Evolutionary conservation across 1,284 basidiomycete species (phyloP).

Genomic region (Ustilago esculenta): DNA sequence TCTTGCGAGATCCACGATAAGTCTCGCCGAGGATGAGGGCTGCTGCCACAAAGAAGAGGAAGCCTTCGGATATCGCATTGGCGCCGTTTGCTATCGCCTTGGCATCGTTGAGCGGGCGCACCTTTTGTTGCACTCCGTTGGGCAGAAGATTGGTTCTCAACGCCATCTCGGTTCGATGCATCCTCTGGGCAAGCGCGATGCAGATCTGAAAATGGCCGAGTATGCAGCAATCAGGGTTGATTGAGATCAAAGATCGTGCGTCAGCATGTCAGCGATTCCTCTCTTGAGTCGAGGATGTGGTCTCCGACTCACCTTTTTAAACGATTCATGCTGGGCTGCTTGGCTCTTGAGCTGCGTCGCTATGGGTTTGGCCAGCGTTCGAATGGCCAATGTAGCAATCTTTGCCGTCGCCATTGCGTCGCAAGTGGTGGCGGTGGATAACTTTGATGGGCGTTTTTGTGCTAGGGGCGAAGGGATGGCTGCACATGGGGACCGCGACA

Average conservation of each 20-base stretch:
- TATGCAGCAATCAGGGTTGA: neutral
- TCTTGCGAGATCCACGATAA: constrained; percentile 57
- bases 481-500: too few species aligned
- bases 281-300: neutral
- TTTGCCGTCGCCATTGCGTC: constrained; percentile 61
- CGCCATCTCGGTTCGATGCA: constrained; percentile 63
- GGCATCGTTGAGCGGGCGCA: constrained; percentile 64
- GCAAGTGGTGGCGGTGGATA: too few species aligned
- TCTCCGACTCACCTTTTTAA: constrained; percentile 53
- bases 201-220: constrained; percentile 35
- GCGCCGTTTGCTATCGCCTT: constrained; percentile 62
- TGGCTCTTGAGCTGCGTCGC: constrained; percentile 63
- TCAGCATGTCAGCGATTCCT: neutral
- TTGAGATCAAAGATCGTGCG: too few species aligned
- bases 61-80: constrained; percentile 63
- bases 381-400: constrained; percentile 60
- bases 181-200: constrained; percentile 58
- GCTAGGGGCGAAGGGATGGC: too few species aligned
- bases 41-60: constrained; percentile 63
- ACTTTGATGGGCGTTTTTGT: too few species aligned
- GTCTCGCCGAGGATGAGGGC: constrained; percentile 62
- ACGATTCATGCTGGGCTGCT: constrained; percentile 61
- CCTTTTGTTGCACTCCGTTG: constrained; percentile 50
- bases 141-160: constrained; percentile 57
- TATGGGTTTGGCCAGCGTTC: constrained; percentile 66